Percentiles rank a stretch among this genome's conserved stretches.
These are phyloP conservation scores for Cajanus cajan DNA, from an alignment of 306 rosid species.

Conservation along the genomic window DNA sequence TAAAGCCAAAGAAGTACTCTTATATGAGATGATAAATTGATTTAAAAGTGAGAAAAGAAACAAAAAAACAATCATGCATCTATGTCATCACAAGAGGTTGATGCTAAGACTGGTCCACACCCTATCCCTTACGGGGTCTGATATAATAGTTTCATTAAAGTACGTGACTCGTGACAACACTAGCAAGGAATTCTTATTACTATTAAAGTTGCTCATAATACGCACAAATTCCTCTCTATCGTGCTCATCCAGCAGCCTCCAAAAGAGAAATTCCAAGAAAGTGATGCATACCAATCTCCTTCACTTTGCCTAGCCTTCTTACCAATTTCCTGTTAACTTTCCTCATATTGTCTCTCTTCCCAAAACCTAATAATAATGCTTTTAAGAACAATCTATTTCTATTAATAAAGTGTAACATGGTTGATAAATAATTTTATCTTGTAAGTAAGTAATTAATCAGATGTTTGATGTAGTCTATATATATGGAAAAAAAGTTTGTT, in stretches of 20 bases:
- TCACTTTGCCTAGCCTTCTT: constrained; percentile 55
- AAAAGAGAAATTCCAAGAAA: constrained; percentile 60
- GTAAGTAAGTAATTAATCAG: too few relatives aligned
- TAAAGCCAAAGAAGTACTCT: constrained; percentile 49
- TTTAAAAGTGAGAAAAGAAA: constrained; percentile 37
- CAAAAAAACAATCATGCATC: constrained; percentile 38
- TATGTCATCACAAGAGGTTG: constrained; percentile 37
- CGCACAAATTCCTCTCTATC: constrained; percentile 35
- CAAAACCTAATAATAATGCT: constrained; percentile 29
- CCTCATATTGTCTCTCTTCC: constrained; percentile 20
- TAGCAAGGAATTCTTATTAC: neutral
- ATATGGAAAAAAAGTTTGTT: too few relatives aligned
- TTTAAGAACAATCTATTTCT: neutral
- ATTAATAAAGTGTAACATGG: too few relatives aligned
- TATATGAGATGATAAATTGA: constrained; percentile 21
- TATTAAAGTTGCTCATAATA: constrained; percentile 28
- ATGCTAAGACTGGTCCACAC: constrained; percentile 39
- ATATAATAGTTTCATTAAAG: constrained; percentile 35
- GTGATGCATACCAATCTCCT: constrained; percentile 39
- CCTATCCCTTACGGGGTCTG: constrained; percentile 18
- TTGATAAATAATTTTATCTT: too few relatives aligned
- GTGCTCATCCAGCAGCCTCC: constrained; percentile 61
- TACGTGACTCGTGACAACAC: constrained; percentile 52
- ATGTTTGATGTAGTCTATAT: too few relatives aligned
- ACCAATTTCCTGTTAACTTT: constrained; percentile 33